These are phyloP conservation scores for Aspergillus nanangensis DNA, from an alignment of 495 filamentous ascomycete genomes.

Conservation along the genomic window DNA sequence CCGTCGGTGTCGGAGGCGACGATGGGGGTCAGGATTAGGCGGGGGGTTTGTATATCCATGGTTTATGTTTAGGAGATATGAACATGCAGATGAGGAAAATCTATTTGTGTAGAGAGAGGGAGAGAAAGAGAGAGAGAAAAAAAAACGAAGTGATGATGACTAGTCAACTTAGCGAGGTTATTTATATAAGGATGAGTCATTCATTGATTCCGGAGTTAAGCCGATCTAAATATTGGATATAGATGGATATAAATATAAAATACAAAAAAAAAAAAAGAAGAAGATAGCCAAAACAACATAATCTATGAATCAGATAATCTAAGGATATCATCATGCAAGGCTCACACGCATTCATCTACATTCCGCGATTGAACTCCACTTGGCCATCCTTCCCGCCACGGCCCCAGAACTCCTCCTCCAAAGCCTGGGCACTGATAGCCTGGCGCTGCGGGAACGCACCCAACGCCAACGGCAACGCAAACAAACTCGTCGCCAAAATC, in stretches of 20 bases:
- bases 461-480: conserved; percentile 79
- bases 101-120: too few relatives aligned
- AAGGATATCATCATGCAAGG: too few relatives aligned
- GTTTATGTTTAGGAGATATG: conserved; percentile 1
- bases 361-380: conserved; percentile 89
- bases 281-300: too few relatives aligned
- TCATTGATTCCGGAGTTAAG: too few relatives aligned
- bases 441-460: conserved; percentile 91
- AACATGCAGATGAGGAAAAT: conserved; percentile 8
- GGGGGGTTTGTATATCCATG: conserved; percentile 5
- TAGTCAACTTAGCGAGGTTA: too few relatives aligned
- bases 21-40: conserved; percentile 7
- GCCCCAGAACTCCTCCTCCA: conserved; percentile 82
- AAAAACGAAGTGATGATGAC: too few relatives aligned
- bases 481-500: conserved; percentile 73
- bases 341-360: too few relatives aligned
- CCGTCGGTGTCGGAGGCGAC: conserved; percentile 3
- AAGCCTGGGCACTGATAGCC: conserved; percentile 59
- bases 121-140: background rate
- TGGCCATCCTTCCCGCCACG: conserved; percentile 62
- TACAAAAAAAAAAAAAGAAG: too few relatives aligned
- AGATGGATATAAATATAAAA: too few relatives aligned
- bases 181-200: too few relatives aligned
- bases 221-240: too few relatives aligned
- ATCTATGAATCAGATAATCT: too few relatives aligned